Evolutionary conservation across 2,329 filamentous ascomycete species (phyloP).

Genomic region (Septoria linicola): DNA sequence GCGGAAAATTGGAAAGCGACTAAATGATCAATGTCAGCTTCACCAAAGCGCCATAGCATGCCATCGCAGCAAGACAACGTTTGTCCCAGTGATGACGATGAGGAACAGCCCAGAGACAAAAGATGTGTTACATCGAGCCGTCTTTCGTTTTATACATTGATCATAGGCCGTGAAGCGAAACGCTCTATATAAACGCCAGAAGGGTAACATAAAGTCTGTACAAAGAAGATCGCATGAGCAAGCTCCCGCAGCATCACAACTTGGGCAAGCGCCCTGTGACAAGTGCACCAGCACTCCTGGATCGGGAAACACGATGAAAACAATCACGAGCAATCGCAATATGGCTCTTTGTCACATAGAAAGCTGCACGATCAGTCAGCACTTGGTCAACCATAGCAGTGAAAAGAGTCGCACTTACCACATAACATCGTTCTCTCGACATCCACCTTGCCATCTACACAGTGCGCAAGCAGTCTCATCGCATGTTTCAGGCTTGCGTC

Average conservation of each 20-base stretch:
- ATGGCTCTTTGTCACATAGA: conserved; percentile 23
- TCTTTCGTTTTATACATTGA: no score
- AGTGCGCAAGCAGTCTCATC: conserved; percentile 23
- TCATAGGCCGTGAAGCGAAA: neutral
- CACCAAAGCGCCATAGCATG: no score
- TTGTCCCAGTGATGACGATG: no score
- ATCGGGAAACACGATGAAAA: no score
- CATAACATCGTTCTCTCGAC: conserved; percentile 14
- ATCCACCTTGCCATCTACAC: conserved; percentile 18
- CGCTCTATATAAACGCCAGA: neutral
- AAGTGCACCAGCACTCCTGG: no score
- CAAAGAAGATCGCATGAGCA: neutral
- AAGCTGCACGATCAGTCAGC: conserved; percentile 13
- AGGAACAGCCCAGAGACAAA: no score
- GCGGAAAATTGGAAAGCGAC: no score
- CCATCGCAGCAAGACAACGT: no score
- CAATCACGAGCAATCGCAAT: conserved; percentile 21
- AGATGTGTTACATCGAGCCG: no score
- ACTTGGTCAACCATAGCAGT: neutral
- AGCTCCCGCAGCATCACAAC: neutral
- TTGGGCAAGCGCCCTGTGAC: neutral
- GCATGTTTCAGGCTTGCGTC: conserved; percentile 12
- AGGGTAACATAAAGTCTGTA: neutral
- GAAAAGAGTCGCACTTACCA: neutral
- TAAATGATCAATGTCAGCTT: no score